These are phyloP conservation scores for Buxus sempervirens DNA, from an alignment of 164 flowering plant genomes.

Conservation along the genomic window DNA sequence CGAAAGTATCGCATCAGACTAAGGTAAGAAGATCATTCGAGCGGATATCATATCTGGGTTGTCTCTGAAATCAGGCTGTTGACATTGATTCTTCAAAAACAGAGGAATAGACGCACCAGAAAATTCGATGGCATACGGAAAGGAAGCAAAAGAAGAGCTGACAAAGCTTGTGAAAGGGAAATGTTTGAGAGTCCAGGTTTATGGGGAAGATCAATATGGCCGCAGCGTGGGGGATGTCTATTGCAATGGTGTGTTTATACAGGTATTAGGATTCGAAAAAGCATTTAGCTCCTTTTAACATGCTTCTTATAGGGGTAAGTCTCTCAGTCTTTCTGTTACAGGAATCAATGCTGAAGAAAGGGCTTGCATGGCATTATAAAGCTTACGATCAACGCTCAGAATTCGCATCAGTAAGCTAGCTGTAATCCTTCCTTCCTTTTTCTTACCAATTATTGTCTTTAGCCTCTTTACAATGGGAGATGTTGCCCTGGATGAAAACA, in stretches of 20 bases:
- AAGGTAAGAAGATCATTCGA: constrained; percentile 33
- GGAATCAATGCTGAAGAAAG: constrained; percentile 86
- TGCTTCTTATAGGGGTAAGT: not conserved
- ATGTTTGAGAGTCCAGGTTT: constrained; percentile 46
- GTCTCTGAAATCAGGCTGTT: not conserved
- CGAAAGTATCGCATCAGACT: constrained; percentile 68
- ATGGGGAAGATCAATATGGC: constrained; percentile 62
- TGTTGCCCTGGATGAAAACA: constrained; percentile 10
- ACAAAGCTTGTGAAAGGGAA: constrained; percentile 56
- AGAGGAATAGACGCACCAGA: constrained; percentile 97
- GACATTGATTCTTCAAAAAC: constrained; percentile 5
- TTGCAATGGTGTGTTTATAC: constrained; percentile 71
- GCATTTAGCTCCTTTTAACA: not conserved
- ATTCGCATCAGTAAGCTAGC: constrained; percentile 44
- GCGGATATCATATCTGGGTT: no score
- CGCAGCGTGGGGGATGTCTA: constrained; percentile 72
- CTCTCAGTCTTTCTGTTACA: constrained; percentile 11
- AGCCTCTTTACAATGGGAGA: no score
- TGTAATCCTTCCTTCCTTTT: no score
- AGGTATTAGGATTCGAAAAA: constrained; percentile 35
- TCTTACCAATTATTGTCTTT: no score
- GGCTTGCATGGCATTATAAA: constrained; percentile 79
- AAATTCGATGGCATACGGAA: constrained; percentile 75
- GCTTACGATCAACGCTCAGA: constrained; percentile 69
- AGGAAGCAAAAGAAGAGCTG: constrained; percentile 70